Conservation (phyloP, 495 filamentous ascomycete genomes). For the Xylaria scruposa region DNA sequence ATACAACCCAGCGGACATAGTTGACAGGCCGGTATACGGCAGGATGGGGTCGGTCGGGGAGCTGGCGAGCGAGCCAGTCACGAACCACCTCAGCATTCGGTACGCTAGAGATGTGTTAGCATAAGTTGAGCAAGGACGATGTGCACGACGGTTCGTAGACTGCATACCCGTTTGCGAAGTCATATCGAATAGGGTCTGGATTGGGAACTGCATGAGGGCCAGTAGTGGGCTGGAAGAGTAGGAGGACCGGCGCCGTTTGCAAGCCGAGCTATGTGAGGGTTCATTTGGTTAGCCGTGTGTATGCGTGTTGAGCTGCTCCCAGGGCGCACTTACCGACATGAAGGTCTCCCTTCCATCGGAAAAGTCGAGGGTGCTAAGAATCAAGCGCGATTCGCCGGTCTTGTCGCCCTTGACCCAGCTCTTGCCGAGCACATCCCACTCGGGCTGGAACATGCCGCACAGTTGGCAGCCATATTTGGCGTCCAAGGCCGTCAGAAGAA, state of each 20-base stretch:
- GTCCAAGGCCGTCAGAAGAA: conserved; percentile 89
- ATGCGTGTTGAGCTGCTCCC: neutral
- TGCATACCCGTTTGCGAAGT: conserved; percentile 81
- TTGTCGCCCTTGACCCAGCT: conserved; percentile 89
- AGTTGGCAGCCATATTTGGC: conserved; percentile 83
- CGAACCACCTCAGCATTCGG: conserved; percentile 80
- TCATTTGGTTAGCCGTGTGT: conserved; percentile 19
- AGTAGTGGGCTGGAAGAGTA: conserved; percentile 84
- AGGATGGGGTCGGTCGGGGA: conserved; percentile 76
- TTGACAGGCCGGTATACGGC: conserved; percentile 83
- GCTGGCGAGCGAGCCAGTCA: conserved; percentile 77
- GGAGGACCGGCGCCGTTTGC: conserved; percentile 90
- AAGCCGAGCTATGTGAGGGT: conserved; percentile 72
- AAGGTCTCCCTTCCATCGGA: conserved; percentile 83
- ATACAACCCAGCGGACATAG: conserved; percentile 75
- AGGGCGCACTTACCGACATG: conserved; percentile 67
- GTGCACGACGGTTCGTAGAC: neutral
- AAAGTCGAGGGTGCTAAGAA: conserved; percentile 92
- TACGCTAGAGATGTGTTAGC: conserved; percentile 54
- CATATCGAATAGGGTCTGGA: conserved; percentile 75
- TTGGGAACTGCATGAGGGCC: conserved; percentile 81
- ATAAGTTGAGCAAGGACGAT: neutral
- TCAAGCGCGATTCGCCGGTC: conserved; percentile 69
- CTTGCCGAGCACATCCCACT: conserved; percentile 87
- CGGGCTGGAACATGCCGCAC: conserved; percentile 89